Base-by-base conservation (phyloP, 2,329 filamentous ascomycete genomes). In the Fonsecaea erecta region DNA sequence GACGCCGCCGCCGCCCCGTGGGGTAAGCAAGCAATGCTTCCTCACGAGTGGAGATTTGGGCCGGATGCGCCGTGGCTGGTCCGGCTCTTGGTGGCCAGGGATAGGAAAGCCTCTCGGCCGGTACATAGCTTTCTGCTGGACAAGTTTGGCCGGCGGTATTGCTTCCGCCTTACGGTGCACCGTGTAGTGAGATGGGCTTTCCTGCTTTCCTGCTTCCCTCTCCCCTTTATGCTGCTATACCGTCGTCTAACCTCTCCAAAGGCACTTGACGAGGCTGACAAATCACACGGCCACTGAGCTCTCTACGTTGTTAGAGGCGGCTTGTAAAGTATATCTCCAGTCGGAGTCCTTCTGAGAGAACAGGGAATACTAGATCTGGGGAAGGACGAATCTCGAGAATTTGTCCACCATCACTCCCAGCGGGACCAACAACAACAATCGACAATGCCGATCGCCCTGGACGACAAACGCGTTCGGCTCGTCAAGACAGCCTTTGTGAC, bases 401-500 rank as follows among this genome's bases (percentile, higher is more conserved):
- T 40, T 11, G 14, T 40, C 37, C 21, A 48, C 7, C 43, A 26
- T 2, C 18, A 48, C 11, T 14, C 8, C 3, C 43, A 48, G 11
- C 43, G 5, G 11, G 18, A 26, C 6, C 43, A 14, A 14, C 11
- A 26, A 28, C 21, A 4, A 53, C 24, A 14, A 53, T 34, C 18
- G 9, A 60, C 46, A 8, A 63, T 63, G 60, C 53, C 60, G 24
- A 58, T 63, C 12, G n/a, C 60, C n/a, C 18, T 21, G 3, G 53
- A 57, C 18, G 60, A 67, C 51, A 2, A 35, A 3, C 58, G 63
- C 21, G 62, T 63, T 54, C 60, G 60, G 12, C 46, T 70, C 16
- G 24, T 63, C 43, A 57, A 68, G 16, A 60, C 66, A 14, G 65
- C 55, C 26, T 72, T 73, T 57, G 70, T 71, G 9, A 67, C 60